Percentiles rank a stretch among this genome's conserved stretches.
Conservation (phyloP, 768 basidiomycete species). For the Boletellus sp. region DNA sequence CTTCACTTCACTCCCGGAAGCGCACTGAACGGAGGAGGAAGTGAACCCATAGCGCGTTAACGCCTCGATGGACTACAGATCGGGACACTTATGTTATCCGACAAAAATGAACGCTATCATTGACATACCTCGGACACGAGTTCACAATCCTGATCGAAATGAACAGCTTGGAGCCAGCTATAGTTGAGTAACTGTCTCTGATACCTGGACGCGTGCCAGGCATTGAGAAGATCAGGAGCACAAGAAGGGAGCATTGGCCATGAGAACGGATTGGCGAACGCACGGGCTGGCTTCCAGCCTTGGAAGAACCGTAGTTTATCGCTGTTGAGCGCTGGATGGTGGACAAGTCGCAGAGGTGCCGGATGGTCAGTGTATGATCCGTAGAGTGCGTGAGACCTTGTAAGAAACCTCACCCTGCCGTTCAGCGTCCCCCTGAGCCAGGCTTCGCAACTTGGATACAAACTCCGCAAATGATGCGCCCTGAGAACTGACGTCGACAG, state of each 20-base stretch:
- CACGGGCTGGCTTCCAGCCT: constrained; percentile 28
- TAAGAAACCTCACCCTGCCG: constrained; percentile 23
- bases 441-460: constrained; percentile 23
- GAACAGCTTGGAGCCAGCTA: constrained; percentile 28
- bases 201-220: constrained; percentile 22
- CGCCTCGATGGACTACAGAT: constrained; percentile 24
- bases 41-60: constrained; percentile 26
- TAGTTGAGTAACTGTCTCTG: constrained; percentile 31
- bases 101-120: not conserved
- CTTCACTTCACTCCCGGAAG: constrained; percentile 21
- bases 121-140: constrained; percentile 19
- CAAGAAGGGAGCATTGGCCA: constrained; percentile 30
- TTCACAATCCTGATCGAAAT: constrained; percentile 27
- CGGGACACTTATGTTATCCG: not conserved
- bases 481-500: constrained; percentile 17
- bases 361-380: not conserved
- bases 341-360: not conserved
- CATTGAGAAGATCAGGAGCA: constrained; percentile 26
- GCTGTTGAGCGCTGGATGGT: constrained; percentile 13
- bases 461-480: constrained; percentile 21
- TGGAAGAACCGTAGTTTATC: constrained; percentile 29
- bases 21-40: constrained; percentile 22
- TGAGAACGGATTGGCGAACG: constrained; percentile 32
- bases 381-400: not conserved
- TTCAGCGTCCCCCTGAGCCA: constrained; percentile 24